Evolutionary conservation across 164 flowering plant genomes (phyloP).

Genomic region (Amborella trichopoda): DNA sequence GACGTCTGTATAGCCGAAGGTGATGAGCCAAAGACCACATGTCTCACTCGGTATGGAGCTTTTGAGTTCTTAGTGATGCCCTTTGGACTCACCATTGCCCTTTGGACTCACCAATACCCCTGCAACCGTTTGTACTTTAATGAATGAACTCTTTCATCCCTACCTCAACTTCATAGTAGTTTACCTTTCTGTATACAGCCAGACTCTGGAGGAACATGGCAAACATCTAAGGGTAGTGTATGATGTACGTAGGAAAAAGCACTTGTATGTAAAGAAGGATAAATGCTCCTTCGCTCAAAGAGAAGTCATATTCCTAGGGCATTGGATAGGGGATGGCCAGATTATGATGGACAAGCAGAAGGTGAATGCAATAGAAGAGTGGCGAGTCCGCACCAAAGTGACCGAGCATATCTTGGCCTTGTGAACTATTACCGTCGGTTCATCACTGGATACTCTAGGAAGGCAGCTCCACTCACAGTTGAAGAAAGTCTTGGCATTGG

Average conservation of each 20-base stretch:
- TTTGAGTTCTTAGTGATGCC: conserved; percentile 6
- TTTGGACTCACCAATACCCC: conserved; percentile 2
- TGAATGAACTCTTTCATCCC: too few relatives aligned
- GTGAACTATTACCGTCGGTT: too few relatives aligned
- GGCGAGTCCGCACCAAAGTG: too few relatives aligned
- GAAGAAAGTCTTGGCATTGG: too few relatives aligned
- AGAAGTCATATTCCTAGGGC: background rate
- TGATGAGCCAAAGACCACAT: conserved; percentile 1
- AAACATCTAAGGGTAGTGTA: background rate
- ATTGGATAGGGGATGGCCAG: background rate
- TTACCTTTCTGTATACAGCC: background rate
- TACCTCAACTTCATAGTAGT: background rate
- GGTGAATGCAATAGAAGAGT: too few relatives aligned
- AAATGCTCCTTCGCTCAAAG: background rate
- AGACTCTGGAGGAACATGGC: background rate
- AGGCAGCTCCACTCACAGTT: too few relatives aligned
- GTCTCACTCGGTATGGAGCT: too few relatives aligned
- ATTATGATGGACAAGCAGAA: too few relatives aligned
- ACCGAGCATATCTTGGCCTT: too few relatives aligned
- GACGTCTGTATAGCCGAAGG: background rate
- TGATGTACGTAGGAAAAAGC: background rate
- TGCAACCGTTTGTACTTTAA: background rate
- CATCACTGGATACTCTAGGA: too few relatives aligned
- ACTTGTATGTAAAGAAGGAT: conserved; percentile 1
- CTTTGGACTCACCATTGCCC: too few relatives aligned